Evolutionary conservation across 495 filamentous ascomycete species (phyloP).

Genomic region (Bryoglossum gracile): DNA sequence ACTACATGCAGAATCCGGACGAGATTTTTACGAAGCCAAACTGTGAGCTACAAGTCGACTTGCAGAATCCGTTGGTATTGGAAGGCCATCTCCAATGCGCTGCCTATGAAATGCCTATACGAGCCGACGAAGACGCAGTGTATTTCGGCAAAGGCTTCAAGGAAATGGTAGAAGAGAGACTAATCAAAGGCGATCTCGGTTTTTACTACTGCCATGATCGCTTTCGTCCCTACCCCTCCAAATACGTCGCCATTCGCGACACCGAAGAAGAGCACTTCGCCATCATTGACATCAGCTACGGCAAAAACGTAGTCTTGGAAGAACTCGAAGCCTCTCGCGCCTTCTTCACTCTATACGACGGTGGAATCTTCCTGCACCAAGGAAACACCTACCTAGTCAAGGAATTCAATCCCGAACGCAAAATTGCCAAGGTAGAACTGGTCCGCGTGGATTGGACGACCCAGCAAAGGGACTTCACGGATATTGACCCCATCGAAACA

Average conservation of each 20-base stretch:
- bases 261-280: conserved; percentile 82
- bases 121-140: conserved; percentile 58
- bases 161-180: conserved; percentile 64
- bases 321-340: conserved; percentile 93
- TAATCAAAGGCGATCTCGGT: conserved; percentile 64
- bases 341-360: conserved; percentile 94
- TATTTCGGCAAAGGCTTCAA: conserved; percentile 77
- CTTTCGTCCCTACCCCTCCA: conserved; percentile 78
- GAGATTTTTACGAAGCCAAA: conserved; percentile 96
- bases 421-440: conserved; percentile 59
- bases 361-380: conserved; percentile 95
- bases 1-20: conserved; percentile 93
- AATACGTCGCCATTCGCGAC: conserved; percentile 82
- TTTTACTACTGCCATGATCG: conserved; percentile 87
- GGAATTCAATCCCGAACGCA: conserved; percentile 72
- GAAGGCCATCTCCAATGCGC: conserved; percentile 96
- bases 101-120: conserved; percentile 89
- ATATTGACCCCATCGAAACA: conserved; percentile 84
- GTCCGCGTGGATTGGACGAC: conserved; percentile 97
- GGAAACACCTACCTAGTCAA: conserved; percentile 86
- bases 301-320: conserved; percentile 79
- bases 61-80: conserved; percentile 82
- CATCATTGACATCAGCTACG: conserved; percentile 80
- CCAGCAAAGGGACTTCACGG: conserved; percentile 86
- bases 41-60: conserved; percentile 77